Evolutionary conservation across 805 yeast species (phyloP), one percentile per base, ranked within the genome.

Genomic region (Sugiyamaella lignohabitans): DNA sequence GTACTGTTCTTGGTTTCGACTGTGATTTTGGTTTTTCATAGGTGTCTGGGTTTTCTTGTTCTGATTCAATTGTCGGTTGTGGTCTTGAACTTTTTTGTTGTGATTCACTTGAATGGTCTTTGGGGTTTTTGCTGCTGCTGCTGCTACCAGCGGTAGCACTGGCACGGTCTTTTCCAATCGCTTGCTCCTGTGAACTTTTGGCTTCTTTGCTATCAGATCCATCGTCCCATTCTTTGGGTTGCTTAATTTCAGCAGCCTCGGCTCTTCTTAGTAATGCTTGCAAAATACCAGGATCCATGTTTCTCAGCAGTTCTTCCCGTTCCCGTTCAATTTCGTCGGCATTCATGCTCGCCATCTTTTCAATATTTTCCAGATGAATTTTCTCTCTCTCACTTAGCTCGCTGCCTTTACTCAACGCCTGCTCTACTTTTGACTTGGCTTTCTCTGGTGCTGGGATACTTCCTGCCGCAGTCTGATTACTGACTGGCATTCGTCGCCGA

Each of bases 301-400:
- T 70, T n/a, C 71, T 72, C 44, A 86, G 53, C 30, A 89, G 64
- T 56, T 87, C 95, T 52, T 76, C 75, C 52, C 78, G 73, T 53
- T 86, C 91, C 40, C 69, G 64, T 29, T 72, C 68, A 30, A 86
- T 74, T 58, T 88, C 87, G 16, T 76, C 82, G 1, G 70, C 72
- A 2, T 82, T 68, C 89, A 88, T 82, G 11, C 65, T 61, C 32
- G 78, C 67, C 46, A 89, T 61, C 36, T 72, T 69, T 34, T 79
- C 76, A 51, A 84, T 62, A 62, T 87, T 89, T 58, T 88, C 95
- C 47, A 75, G 61, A 60, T 87, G 91, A 19, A 88, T 86, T 59
- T 77, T 74, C 53, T 84, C 89, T 0, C 83, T 77, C 55, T 85
- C 94, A 0, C 82, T 66, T 41, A 75, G 50, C 14, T 63, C 65